These are phyloP conservation scores for Lipomyces lipofer DNA, from an alignment of 805 yeast species.

Conservation along the genomic window DNA sequence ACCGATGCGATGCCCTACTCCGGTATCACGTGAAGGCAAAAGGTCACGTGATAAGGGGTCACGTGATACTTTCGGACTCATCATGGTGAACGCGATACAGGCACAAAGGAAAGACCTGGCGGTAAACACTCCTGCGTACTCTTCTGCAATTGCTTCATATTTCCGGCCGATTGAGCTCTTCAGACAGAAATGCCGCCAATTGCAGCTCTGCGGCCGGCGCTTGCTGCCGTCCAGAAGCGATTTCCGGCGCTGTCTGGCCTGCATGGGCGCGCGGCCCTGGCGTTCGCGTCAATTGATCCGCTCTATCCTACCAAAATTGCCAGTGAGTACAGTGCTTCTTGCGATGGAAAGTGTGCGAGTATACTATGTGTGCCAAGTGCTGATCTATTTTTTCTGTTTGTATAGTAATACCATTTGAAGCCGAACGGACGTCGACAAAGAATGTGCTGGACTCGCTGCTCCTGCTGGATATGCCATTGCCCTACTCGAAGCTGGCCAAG, in stretches of 20 bases:
- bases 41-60: too few relatives aligned
- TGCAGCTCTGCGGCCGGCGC: conserved; percentile 13
- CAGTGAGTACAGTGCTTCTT: conserved; percentile 10
- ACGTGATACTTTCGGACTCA: too few relatives aligned
- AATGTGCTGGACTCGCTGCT: conserved; percentile 19
- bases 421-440: conserved; percentile 14
- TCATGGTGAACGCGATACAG: too few relatives aligned
- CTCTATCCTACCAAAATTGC: conserved; percentile 13
- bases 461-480: conserved; percentile 19
- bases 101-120: too few relatives aligned
- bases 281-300: conserved; percentile 15
- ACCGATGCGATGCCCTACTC: too few relatives aligned
- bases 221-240: conserved; percentile 13
- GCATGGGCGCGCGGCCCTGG: conserved; percentile 24
- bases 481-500: conserved; percentile 7
- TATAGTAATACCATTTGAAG: conserved; percentile 18
- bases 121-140: too few relatives aligned
- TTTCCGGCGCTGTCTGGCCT: conserved; percentile 21
- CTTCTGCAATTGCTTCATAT: too few relatives aligned
- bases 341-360: too few relatives aligned
- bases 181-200: conserved; percentile 2
- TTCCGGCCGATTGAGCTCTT: too few relatives aligned
- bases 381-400: not conserved
- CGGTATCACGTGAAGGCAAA: too few relatives aligned
- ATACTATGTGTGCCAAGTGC: not conserved